These are phyloP conservation scores for Chaetomidium leptoderma DNA, from an alignment of 495 filamentous ascomycete species.

Conservation along the genomic window DNA sequence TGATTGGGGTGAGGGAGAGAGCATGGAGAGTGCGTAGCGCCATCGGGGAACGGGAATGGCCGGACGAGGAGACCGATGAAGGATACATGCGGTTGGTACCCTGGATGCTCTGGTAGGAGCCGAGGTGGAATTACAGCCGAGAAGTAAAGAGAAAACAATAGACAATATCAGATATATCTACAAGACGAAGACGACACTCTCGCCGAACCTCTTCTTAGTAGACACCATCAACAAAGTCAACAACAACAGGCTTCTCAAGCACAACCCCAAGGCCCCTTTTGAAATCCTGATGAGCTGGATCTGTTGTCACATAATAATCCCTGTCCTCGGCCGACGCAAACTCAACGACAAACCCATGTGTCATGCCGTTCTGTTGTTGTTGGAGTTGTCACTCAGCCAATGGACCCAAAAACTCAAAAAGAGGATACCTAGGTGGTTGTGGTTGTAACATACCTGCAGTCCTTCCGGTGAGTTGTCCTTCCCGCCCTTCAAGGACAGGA, in stretches of 20 bases:
- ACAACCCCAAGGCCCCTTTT: constrained; percentile 33
- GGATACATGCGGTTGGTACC: constrained; percentile 14
- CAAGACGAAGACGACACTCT: too few species aligned
- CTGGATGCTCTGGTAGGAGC: constrained; percentile 23
- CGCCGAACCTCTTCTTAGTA: too few species aligned
- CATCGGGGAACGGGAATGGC: constrained; percentile 32
- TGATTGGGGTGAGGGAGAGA: background rate
- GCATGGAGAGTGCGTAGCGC: background rate
- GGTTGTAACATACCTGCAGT: constrained; percentile 46
- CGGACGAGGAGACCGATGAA: constrained; percentile 21
- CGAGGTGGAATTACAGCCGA: too few species aligned
- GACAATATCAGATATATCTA: background rate
- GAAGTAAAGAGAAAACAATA: background rate
- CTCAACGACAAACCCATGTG: constrained; percentile 59
- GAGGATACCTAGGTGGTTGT: background rate
- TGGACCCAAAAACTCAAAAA: too few species aligned
- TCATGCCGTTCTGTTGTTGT: constrained; percentile 49
- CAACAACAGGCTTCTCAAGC: constrained; percentile 40
- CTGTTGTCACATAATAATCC: constrained; percentile 51
- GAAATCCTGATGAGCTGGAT: constrained; percentile 49
- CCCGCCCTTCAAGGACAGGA: constrained; percentile 56
- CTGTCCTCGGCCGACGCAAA: constrained; percentile 56
- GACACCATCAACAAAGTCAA: constrained; percentile 42
- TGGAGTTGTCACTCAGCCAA: constrained; percentile 9
- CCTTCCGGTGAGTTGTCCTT: constrained; percentile 62